These are phyloP conservation scores for Fusarium brevicatenulatum DNA, from an alignment of 2,329 filamentous ascomycete species.

Conservation along the genomic window DNA sequence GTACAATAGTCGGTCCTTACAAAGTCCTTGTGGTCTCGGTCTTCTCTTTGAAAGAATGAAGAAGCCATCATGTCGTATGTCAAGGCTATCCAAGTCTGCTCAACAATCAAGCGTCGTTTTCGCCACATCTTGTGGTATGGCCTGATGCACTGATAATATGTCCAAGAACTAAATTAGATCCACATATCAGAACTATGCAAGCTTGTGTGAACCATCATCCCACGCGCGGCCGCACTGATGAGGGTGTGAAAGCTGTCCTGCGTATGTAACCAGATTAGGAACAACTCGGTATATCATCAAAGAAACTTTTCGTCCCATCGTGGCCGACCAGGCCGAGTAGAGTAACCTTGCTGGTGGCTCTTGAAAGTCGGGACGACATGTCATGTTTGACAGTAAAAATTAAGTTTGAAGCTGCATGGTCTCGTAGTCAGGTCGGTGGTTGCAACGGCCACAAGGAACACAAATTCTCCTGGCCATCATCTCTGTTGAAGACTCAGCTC, in stretches of 20 bases:
- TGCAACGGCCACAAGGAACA: neutral
- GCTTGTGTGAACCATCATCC: conserved; percentile 12
- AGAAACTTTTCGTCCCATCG: neutral
- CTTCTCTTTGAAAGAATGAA: neutral
- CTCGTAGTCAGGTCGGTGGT: conserved; percentile 13
- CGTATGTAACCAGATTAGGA: neutral
- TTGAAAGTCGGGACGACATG: neutral
- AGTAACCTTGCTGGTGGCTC: neutral
- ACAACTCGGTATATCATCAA: neutral
- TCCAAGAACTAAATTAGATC: neutral
- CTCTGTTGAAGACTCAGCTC: conserved; percentile 12
- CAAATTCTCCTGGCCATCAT: neutral
- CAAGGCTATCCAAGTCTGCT: conserved; percentile 6
- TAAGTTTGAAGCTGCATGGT: conserved; percentile 8
- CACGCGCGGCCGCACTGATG: neutral
- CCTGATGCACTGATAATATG: conserved; percentile 5
- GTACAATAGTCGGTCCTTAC: conserved; percentile 15
- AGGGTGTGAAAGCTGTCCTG: conserved; percentile 1
- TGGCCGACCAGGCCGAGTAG: neutral
- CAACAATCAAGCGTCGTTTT: conserved; percentile 20
- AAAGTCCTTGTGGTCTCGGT: neutral
- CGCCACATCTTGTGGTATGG: conserved; percentile 12
- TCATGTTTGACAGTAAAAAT: conserved; percentile 1
- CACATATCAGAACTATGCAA: neutral
- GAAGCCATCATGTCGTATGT: neutral